Conservation (phyloP, 2,329 filamentous ascomycete genomes). For the Periconia sp. region DNA sequence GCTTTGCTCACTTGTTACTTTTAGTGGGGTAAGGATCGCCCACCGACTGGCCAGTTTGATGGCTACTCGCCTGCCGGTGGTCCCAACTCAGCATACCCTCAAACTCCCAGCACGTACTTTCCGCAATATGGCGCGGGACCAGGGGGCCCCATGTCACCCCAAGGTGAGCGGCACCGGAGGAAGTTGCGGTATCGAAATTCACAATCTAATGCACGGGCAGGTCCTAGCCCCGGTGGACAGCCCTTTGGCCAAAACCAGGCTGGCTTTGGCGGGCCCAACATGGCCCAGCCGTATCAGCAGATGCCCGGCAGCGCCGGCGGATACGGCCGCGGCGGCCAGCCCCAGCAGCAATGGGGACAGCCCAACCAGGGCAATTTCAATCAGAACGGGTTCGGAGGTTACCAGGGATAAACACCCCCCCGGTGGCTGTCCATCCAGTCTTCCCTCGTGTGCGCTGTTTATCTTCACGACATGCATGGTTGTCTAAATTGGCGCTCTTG, state of each 20-base stretch:
- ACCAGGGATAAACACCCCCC: conserved; percentile 59
- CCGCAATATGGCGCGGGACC: conserved; percentile 85
- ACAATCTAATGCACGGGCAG: conserved; percentile 50
- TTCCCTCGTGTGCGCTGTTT: conserved; percentile 36
- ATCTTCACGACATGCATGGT: conserved; percentile 42
- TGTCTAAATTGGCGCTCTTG: conserved; percentile 44
- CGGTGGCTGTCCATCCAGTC: conserved; percentile 16
- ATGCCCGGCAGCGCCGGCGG: conserved; percentile 74
- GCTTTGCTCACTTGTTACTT: conserved; percentile 38
- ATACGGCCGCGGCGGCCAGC: conserved; percentile 76
- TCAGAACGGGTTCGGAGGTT: conserved; percentile 64
- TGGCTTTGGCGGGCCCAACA: conserved; percentile 71
- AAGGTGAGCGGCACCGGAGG: conserved; percentile 53
- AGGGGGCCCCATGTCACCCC: conserved; percentile 61
- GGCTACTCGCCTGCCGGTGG: conserved; percentile 81
- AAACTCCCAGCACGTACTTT: conserved; percentile 82
- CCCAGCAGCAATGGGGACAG: conserved; percentile 61
- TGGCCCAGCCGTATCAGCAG: conserved; percentile 53
- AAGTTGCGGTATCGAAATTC: conserved; percentile 43
- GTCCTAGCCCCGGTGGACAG: conserved; percentile 65
- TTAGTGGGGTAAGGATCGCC: conserved; percentile 99
- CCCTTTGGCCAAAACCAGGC: conserved; percentile 60
- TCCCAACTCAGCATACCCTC: conserved; percentile 76
- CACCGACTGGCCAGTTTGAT: conserved; percentile 81
- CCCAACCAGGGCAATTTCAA: conserved; percentile 55